Base-by-base conservation (phyloP, 129 eudicot genomes). In the Flaveria linearis region DNA sequence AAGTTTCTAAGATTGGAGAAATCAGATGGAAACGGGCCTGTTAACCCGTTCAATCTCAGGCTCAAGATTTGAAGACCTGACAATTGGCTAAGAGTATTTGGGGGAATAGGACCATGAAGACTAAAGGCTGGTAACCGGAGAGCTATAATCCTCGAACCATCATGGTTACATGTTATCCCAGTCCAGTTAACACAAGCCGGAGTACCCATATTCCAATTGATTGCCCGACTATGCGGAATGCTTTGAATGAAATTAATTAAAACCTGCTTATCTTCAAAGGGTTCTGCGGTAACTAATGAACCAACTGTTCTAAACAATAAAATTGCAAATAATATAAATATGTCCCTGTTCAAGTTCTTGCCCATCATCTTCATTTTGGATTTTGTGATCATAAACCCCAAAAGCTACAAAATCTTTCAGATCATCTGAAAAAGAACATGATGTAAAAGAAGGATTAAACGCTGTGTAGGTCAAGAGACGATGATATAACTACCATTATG, bases 111-210 rank as follows among this genome's bases (percentile, higher is more conserved):
- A 78, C 97, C 97, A 1, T 75, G 89, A 56, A 94, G 78, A 13
- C 97, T 93, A 68, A 86, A 30, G 7, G 83, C 91, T 0, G 97
- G 97, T 83, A 94, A 83, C 15, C 97, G 78, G 58, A 94, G 84
- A 1, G 97, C 99, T 42, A 84, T 84, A 28, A 94, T 73, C 71
- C 88, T 84, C 7, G 97, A 88, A 20, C 81, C 73, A 64, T 89
- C 86, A 73, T 84, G 88, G 73, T 88, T 87, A 80, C 99, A 94
- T 28, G 96, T 94, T 36, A 91, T 88, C 52, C 99, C 97, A 16
- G 77, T 84, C 99, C 99, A 94, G 69, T 65, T 76, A 57, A 42
- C 75, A 72, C 99, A 94, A 72, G 89, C 96, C 15, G 97, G 82
- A 72, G 90, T 76, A 3, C 78, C 84, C 76, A 63, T 84, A 63